phyloP scores from a whole-genome alignment of 768 basidiomycete species.

The Scleroderma bovista region DNA sequence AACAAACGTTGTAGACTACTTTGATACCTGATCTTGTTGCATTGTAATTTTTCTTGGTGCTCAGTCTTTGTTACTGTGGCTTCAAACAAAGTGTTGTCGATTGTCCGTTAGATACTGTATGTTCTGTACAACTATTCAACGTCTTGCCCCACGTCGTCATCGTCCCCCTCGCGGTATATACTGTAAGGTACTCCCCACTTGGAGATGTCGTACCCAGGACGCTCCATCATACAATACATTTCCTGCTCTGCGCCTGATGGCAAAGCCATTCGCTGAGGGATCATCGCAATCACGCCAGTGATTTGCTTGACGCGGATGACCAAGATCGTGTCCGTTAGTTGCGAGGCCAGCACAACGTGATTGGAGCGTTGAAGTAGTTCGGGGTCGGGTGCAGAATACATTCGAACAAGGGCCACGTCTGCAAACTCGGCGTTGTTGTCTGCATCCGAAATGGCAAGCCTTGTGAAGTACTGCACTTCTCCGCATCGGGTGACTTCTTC shows the following conservation, averaged over 20 bases:
- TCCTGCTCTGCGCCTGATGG: neutral
- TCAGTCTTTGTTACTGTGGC: neutral
- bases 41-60: neutral
- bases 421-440: neutral
- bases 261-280: neutral
- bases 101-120: no score
- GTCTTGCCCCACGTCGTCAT: neutral
- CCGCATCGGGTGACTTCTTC: neutral
- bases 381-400: slow-evolving; percentile 4
- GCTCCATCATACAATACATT: slow-evolving; percentile 3
- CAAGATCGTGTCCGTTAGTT: neutral
- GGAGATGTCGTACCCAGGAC: slow-evolving; percentile 4
- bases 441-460: neutral
- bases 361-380: neutral
- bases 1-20: no score
- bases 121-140: neutral
- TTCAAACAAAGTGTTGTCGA: neutral
- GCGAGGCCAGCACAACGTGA: neutral
- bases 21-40: no score
- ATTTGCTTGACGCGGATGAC: slow-evolving; percentile 1
- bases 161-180: neutral
- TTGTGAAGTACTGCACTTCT: slow-evolving; percentile 12
- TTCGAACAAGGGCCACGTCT: slow-evolving; percentile 2
- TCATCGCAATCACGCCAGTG: slow-evolving; percentile 1
- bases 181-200: neutral